Base-by-base conservation (phyloP, 805 yeast species). In the Ogataea glucozyma region DNA sequence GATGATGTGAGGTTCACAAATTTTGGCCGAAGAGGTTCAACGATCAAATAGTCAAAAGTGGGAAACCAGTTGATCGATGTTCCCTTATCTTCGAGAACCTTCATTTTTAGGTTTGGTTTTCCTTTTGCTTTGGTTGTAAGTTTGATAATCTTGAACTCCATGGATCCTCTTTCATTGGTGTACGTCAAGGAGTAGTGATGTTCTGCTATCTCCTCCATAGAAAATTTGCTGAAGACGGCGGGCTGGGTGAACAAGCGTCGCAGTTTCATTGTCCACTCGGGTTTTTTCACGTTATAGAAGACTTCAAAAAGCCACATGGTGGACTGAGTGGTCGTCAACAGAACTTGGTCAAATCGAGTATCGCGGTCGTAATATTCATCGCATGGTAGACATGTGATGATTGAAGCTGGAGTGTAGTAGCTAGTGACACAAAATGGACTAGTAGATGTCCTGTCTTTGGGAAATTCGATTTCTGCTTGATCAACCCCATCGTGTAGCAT, bases 291-390 rank as follows among this genome's bases (percentile, higher is more conserved):
- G 34, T 56, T 48, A 30, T 47, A 49, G 35, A 49, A 54, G 1
- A 62, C 47, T 26, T 64, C 67, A 13, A 64, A 26, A 4, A 57
- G 39, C 51, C 57, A 57, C 38, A 64, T 35, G 1, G 57, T 39
- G 4, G 48, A 41, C 6, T 34, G 30, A 2, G 53, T 36, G 5
- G 53, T 47, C 1, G 66, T 57, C 7, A 64, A 31, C 4, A 64
- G 46, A 0, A 64, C 43, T 42, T 64, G 69, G 41, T 64, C 67
- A 16, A 46, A 41, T n/a, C 24, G 43, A 10, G 41, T 35, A 7
- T 48, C 41, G 1, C 47, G 40, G 23, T 51, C 45, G 20, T 49
- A 32, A 24, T 53, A 49, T 18, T 58, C 57, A 6, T 48, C 50
- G 8, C 44, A 38, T 2, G 43, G 43, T 7, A 47, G 38, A 27